These are phyloP conservation scores for Ambrosia hybrid DNA, from an alignment of 140 eudicot genomes.

Conservation along the genomic window DNA sequence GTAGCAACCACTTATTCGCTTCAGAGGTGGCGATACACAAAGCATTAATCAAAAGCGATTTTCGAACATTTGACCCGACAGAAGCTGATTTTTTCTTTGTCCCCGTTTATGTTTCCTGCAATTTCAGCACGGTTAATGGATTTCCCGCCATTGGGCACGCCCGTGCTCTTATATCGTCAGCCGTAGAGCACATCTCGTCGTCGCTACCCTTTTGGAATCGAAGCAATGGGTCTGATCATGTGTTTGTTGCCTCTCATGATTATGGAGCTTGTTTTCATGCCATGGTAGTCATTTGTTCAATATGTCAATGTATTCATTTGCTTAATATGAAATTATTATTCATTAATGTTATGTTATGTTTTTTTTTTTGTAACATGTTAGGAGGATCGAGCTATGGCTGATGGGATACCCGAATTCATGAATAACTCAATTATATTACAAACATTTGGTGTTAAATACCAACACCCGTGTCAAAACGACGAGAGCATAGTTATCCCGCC, in stretches of 20 bases:
- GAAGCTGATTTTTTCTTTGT: slow-evolving; percentile 89
- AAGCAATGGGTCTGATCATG: slow-evolving; percentile 67
- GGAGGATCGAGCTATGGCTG: slow-evolving; percentile 80
- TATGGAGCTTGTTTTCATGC: slow-evolving; percentile 94
- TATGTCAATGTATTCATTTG: not conserved
- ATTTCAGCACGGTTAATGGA: slow-evolving; percentile 81
- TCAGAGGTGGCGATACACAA: slow-evolving; percentile 83
- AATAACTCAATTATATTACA: slow-evolving; percentile 68
- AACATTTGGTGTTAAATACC: slow-evolving; percentile 76
- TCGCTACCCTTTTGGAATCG: slow-evolving; percentile 80
- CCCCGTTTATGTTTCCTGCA: slow-evolving; percentile 89
- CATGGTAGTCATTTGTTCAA: slow-evolving; percentile 37
- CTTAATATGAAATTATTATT: not conserved
- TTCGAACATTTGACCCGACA: slow-evolving; percentile 57
- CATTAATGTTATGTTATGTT: not conserved
- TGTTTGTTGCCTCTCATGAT: slow-evolving; percentile 84
- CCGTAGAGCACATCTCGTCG: slow-evolving; percentile 55
- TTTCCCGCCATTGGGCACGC: slow-evolving; percentile 93
- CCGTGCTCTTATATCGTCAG: slow-evolving; percentile 54
- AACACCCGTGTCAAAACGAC: slow-evolving; percentile 72
- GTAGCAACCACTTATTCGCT: slow-evolving; percentile 73
- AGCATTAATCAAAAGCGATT: slow-evolving; percentile 50
- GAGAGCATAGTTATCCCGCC: slow-evolving; percentile 79
- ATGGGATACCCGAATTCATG: slow-evolving; percentile 77
- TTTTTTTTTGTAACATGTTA: slow-evolving; percentile 7